These are phyloP conservation scores for Gnomoniopsis sp. DNA, from an alignment of 2,329 filamentous ascomycete species.

Conservation along the genomic window DNA sequence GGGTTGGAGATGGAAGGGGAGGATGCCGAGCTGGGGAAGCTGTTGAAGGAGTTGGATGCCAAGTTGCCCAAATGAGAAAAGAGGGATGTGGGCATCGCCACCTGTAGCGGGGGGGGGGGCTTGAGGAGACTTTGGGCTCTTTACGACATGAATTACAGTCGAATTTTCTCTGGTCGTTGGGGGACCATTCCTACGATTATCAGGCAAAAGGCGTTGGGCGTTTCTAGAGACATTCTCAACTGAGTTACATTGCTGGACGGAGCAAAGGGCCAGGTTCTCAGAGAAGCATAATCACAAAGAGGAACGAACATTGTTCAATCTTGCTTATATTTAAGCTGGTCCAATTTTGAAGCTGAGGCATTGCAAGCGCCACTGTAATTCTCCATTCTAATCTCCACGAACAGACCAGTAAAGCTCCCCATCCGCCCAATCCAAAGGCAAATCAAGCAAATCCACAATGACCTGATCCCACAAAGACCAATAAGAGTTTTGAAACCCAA, in stretches of 20 bases:
- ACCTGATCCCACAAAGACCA: background rate
- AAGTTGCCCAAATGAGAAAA: conserved; percentile 30
- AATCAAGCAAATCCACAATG: no score
- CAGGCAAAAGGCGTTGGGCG: background rate
- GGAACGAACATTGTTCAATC: no score
- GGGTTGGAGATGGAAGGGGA: conserved; percentile 81
- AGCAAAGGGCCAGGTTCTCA: background rate
- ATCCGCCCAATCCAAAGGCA: no score
- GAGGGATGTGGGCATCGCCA: conserved; percentile 12
- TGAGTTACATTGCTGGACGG: background rate
- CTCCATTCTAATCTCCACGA: no score
- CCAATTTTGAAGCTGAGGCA: no score
- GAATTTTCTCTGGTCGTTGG: background rate
- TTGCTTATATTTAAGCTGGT: no score
- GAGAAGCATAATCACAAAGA: no score
- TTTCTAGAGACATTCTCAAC: background rate
- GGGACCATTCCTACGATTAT: background rate
- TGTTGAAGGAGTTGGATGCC: conserved; percentile 61
- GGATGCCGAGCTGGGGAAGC: conserved; percentile 58
- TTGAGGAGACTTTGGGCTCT: background rate
- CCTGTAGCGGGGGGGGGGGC: background rate
- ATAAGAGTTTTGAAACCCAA: background rate
- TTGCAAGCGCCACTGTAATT: no score
- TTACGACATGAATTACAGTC: background rate
- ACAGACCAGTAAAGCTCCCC: no score